These are phyloP conservation scores for Ceratocystis lukuohia DNA, from an alignment of 2,329 filamentous ascomycete genomes.

Conservation along the genomic window DNA sequence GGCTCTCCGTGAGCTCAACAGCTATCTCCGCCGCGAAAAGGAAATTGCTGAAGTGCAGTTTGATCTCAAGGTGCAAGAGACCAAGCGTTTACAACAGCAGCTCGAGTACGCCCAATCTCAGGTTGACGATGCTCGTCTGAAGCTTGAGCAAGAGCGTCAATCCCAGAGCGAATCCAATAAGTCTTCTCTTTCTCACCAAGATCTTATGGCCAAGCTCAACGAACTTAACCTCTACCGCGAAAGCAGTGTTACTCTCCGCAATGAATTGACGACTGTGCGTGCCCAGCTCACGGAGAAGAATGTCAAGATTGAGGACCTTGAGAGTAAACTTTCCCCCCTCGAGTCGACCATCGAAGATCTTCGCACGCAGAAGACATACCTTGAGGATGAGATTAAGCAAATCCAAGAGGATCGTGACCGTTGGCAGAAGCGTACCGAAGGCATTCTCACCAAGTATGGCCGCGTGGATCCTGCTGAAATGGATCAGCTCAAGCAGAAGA, in stretches of 20 bases:
- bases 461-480: slow-evolving; percentile 88
- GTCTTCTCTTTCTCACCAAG: slow-evolving; percentile 66
- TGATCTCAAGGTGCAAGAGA: slow-evolving; percentile 76
- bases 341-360: slow-evolving; percentile 69
- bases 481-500: slow-evolving; percentile 71
- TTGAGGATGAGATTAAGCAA: slow-evolving; percentile 77
- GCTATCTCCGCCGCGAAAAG: slow-evolving; percentile 85
- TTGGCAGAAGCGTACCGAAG: slow-evolving; percentile 91
- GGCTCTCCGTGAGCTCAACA: slow-evolving; percentile 78
- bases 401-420: slow-evolving; percentile 83
- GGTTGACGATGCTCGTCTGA: slow-evolving; percentile 76
- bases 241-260: slow-evolving; percentile 80
- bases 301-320: slow-evolving; percentile 59
- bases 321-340: slow-evolving; percentile 65
- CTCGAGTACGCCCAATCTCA: slow-evolving; percentile 76
- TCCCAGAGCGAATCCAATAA: slow-evolving; percentile 60
- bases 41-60: slow-evolving; percentile 96
- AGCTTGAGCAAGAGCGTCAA: slow-evolving; percentile 78
- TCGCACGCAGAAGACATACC: slow-evolving; percentile 65
- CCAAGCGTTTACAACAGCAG: slow-evolving; percentile 78
- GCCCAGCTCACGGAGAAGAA: slow-evolving; percentile 62
- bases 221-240: slow-evolving; percentile 93
- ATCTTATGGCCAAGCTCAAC: slow-evolving; percentile 86
- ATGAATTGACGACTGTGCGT: slow-evolving; percentile 69
- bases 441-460: slow-evolving; percentile 91